A percentile compares a stretch with the other conserved stretches of the same genome.
phyloP scores from a whole-genome alignment of 768 basidiomycete genomes.

The Sporobolomyces pararoseus region DNA sequence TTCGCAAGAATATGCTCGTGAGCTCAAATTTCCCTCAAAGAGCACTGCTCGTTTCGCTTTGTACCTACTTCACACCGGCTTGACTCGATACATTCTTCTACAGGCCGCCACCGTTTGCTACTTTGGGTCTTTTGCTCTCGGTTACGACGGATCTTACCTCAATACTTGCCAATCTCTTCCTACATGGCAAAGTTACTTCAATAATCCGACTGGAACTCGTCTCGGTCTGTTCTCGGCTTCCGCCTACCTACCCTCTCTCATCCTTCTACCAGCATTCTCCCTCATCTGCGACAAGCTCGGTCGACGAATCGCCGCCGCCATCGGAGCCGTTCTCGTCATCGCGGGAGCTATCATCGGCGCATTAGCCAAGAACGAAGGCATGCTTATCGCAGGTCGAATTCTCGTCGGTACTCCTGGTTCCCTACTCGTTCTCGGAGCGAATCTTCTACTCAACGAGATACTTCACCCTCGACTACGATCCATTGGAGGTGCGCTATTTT shows the following conservation, averaged over 20 bases:
- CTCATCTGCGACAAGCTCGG: conserved; percentile 20
- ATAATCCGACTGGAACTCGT: conserved; percentile 37
- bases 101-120: conserved; percentile 9
- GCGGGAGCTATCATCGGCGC: conserved; percentile 22
- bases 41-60: neutral
- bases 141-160: conserved; percentile 27
- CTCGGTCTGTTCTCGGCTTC: conserved; percentile 43
- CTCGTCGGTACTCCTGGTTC: conserved; percentile 32
- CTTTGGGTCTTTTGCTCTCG: conserved; percentile 8
- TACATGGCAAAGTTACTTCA: conserved; percentile 41
- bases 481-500: conserved; percentile 16
- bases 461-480: conserved; percentile 48
- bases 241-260: conserved; percentile 21
- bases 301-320: neutral
- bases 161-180: conserved; percentile 42
- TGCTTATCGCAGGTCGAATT: conserved; percentile 34
- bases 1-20: neutral
- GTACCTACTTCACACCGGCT: neutral
- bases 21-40: neutral
- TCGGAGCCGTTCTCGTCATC: conserved; percentile 6
- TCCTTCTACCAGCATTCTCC: conserved; percentile 16
- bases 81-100: too few species aligned
- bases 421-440: conserved; percentile 3
- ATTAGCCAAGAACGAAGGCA: conserved; percentile 11
- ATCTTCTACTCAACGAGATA: conserved; percentile 50